Conservation (phyloP, 1,284 basidiomycete genomes). For the Malassezia arunalokei region DNA sequence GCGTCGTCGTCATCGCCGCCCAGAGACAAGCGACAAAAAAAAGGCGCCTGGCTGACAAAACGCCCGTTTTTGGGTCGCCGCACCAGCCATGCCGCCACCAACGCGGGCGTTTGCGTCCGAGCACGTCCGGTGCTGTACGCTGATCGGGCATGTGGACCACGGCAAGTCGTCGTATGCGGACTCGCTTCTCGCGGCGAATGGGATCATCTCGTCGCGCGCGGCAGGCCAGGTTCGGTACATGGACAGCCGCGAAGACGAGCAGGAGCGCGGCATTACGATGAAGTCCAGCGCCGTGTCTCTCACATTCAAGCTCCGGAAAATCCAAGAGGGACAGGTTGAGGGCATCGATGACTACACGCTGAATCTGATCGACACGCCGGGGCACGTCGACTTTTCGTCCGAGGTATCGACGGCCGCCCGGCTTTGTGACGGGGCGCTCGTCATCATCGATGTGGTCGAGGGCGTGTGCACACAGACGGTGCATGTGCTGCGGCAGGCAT, state of each 20-base stretch:
- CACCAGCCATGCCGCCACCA: conserved; percentile 9
- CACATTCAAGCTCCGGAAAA: conserved; percentile 35
- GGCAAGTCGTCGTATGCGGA: conserved; percentile 65
- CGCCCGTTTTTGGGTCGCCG: not conserved
- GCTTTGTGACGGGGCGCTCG: conserved; percentile 85
- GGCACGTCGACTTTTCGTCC: conserved; percentile 94
- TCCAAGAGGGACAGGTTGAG: conserved; percentile 24
- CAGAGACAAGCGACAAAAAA: not conserved
- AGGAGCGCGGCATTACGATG: conserved; percentile 97
- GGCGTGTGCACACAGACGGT: conserved; percentile 97
- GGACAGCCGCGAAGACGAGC: conserved; percentile 92
- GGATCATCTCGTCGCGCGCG: conserved; percentile 87
- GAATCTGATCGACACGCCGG: conserved; percentile 97
- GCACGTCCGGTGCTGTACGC: conserved; percentile 42
- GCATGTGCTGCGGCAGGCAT: conserved; percentile 85
- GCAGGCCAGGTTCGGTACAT: conserved; percentile 93
- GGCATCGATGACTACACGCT: conserved; percentile 57
- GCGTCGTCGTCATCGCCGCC: conserved; percentile 18
- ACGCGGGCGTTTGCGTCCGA: conserved; percentile 28
- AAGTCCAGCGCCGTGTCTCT: conserved; percentile 70
- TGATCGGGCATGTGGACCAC: conserved; percentile 46
- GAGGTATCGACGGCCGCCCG: conserved; percentile 91
- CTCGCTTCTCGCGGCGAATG: conserved; percentile 85
- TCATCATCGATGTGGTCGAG: conserved; percentile 95
- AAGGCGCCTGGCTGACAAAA: conserved; percentile 4